Evolutionary conservation across 208 protist genomes (phyloP).

Genomic region (Porcisia hertigi): DNA sequence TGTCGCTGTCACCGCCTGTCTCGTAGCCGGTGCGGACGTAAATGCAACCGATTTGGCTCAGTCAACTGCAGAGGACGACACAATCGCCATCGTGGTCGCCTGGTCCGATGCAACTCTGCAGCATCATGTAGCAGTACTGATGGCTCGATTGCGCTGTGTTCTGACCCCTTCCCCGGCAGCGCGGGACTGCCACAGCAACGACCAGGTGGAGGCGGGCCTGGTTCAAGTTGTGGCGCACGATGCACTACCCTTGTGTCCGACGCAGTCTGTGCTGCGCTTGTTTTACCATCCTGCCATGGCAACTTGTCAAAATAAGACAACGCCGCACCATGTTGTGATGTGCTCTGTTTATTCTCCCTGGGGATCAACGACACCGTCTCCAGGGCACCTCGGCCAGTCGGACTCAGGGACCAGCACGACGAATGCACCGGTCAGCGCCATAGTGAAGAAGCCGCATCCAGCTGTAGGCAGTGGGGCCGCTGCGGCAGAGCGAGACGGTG

Average conservation of each 20-base stretch:
- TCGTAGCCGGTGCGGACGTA: neutral
- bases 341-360: slow-evolving; percentile 23
- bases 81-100: slow-evolving; percentile 22
- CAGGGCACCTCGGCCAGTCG: neutral
- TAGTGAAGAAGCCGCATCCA: slow-evolving; percentile 2
- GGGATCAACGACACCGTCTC: neutral
- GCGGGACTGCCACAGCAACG: no score
- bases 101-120: slow-evolving; percentile 24
- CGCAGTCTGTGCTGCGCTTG: slow-evolving; percentile 32
- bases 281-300: slow-evolving; percentile 27
- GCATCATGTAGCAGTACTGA: slow-evolving; percentile 30
- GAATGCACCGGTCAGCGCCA: neutral
- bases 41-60: neutral
- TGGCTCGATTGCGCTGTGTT: slow-evolving; percentile 4
- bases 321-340: slow-evolving; percentile 21
- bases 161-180: slow-evolving; percentile 13
- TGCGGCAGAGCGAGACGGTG: neutral
- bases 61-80: slow-evolving; percentile 6
- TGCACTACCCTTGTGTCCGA: slow-evolving; percentile 32
- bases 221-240: slow-evolving; percentile 31
- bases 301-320: neutral
- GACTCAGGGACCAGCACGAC: neutral
- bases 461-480: neutral
- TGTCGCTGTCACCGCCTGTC: slow-evolving; percentile 29
- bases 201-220: neutral